Evolutionary conservation across 108 stramenopile species (phyloP).

Genomic region (Nannochloropsis oceanica): DNA sequence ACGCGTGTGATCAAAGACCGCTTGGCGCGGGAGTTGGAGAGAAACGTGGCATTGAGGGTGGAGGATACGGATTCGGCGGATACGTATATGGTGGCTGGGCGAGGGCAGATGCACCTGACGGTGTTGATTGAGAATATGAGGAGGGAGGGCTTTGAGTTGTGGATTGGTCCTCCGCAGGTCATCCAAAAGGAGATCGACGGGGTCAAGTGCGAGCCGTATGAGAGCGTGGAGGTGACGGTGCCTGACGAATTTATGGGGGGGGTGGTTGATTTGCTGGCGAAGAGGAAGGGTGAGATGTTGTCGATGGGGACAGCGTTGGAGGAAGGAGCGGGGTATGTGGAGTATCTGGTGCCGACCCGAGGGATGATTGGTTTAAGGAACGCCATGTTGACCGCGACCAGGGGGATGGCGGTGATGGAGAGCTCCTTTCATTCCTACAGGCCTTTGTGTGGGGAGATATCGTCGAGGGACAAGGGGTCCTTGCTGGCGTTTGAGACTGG

Average conservation of each 20-base stretch:
- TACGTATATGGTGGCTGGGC: conserved; percentile 82
- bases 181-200: conserved; percentile 78
- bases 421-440: conserved; percentile 82
- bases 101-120: conserved; percentile 95
- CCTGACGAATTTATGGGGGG: conserved; percentile 80
- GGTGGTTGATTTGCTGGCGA: conserved; percentile 79
- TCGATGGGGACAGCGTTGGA: conserved; percentile 50
- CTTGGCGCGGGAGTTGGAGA: conserved; percentile 82
- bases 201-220: conserved; percentile 71
- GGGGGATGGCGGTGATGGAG: conserved; percentile 91
- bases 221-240: conserved; percentile 72
- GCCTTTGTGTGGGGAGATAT: conserved; percentile 65
- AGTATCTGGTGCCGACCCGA: conserved; percentile 92
- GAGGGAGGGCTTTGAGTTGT: conserved; percentile 97
- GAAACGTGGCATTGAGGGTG: conserved; percentile 85
- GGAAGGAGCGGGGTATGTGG: conserved; percentile 61
- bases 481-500: conserved; percentile 86
- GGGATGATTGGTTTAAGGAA: conserved; percentile 87
- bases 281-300: conserved; percentile 81
- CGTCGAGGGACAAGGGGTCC: conserved; percentile 78
- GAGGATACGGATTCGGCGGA: conserved; percentile 84
- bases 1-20: conserved; percentile 91
- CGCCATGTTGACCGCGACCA: conserved; percentile 66
- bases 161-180: conserved; percentile 90
- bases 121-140: conserved; percentile 98